These are phyloP conservation scores for Aureobasidium melanogenum DNA, from an alignment of 2,329 filamentous ascomycete genomes.

Conservation along the genomic window DNA sequence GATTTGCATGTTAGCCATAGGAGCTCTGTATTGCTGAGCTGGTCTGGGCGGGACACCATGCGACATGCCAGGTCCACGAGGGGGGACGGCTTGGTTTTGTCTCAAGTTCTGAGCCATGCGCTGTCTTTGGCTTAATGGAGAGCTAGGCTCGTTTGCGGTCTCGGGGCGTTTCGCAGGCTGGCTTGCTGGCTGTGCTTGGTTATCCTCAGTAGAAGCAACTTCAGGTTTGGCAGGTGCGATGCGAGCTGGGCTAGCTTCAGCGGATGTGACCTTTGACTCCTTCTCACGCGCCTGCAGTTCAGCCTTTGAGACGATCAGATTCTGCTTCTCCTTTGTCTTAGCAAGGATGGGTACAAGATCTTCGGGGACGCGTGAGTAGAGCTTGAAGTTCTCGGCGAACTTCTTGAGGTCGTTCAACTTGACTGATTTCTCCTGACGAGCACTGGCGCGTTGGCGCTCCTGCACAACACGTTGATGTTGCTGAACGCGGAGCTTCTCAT, in stretches of 20 bases:
- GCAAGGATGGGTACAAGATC: conserved; percentile 92
- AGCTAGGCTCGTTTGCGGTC: neutral
- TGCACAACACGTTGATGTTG: conserved; percentile 40
- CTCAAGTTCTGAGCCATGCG: neutral
- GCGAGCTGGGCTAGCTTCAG: conserved; percentile 19
- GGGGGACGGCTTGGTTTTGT: neutral
- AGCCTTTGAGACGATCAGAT: conserved; percentile 84
- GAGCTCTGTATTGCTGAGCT: conserved; percentile 4
- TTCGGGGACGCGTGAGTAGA: conserved; percentile 81
- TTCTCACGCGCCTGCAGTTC: conserved; percentile 59
- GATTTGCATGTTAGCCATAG: neutral
- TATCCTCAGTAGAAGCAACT: neutral
- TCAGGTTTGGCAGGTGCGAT: conserved; percentile 17
- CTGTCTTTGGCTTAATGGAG: conserved; percentile 5
- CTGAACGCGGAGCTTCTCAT: conserved; percentile 51
- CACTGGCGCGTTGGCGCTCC: conserved; percentile 47
- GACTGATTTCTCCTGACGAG: conserved; percentile 70
- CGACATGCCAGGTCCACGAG: conserved; percentile 1
- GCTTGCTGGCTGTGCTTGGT: neutral
- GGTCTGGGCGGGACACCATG: neutral
- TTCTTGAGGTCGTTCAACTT: conserved; percentile 93
- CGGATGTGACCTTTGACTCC: conserved; percentile 38
- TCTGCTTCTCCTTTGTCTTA: conserved; percentile 91
- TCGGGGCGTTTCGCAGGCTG: neutral
- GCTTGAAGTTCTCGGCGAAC: conserved; percentile 88